Conservation (phyloP, 2,329 filamentous ascomycete genomes). For the Colletotrichum sp. region DNA sequence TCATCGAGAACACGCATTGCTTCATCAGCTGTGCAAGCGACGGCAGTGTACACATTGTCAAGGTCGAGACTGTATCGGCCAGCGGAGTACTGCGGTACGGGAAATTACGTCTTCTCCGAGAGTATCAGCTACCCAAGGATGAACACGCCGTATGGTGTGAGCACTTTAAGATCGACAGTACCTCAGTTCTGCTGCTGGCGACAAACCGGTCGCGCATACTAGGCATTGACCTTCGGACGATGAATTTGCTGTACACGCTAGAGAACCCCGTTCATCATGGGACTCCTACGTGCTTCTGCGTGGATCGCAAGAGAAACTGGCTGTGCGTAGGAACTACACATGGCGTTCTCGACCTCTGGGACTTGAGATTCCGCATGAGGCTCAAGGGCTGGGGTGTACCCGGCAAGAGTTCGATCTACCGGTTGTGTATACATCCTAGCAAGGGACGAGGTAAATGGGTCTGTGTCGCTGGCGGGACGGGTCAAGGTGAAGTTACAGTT, state of each 20-base stretch:
- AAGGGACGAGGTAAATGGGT: slow-evolving; percentile 84
- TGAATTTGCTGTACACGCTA: slow-evolving; percentile 80
- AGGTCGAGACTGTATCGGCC: slow-evolving; percentile 64
- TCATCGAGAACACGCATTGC: slow-evolving; percentile 91
- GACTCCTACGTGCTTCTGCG: slow-evolving; percentile 87
- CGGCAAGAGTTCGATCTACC: slow-evolving; percentile 79
- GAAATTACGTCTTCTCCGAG: slow-evolving; percentile 76
- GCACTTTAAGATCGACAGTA: slow-evolving; percentile 83
- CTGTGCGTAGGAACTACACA: slow-evolving; percentile 90
- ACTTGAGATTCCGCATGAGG: slow-evolving; percentile 90
- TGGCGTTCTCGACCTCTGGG: slow-evolving; percentile 93
- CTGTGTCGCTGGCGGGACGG: slow-evolving; percentile 87
- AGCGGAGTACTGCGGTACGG: slow-evolving; percentile 72
- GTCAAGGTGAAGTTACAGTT: slow-evolving; percentile 86
- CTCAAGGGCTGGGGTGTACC: slow-evolving; percentile 89
- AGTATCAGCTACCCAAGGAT: slow-evolving; percentile 75
- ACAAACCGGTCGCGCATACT: slow-evolving; percentile 86
- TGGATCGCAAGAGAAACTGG: slow-evolving; percentile 89
- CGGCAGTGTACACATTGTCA: slow-evolving; percentile 88
- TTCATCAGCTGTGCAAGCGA: slow-evolving; percentile 92
- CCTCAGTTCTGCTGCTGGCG: slow-evolving; percentile 83
- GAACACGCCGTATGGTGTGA: slow-evolving; percentile 91
- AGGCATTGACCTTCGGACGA: slow-evolving; percentile 85
- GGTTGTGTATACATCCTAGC: slow-evolving; percentile 78
- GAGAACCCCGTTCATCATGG: slow-evolving; percentile 92